Evolutionary conservation across 2,329 filamentous ascomycete genomes (phyloP), one percentile per base, ranked within the genome.

Genomic region (Fusarium denticulatum): DNA sequence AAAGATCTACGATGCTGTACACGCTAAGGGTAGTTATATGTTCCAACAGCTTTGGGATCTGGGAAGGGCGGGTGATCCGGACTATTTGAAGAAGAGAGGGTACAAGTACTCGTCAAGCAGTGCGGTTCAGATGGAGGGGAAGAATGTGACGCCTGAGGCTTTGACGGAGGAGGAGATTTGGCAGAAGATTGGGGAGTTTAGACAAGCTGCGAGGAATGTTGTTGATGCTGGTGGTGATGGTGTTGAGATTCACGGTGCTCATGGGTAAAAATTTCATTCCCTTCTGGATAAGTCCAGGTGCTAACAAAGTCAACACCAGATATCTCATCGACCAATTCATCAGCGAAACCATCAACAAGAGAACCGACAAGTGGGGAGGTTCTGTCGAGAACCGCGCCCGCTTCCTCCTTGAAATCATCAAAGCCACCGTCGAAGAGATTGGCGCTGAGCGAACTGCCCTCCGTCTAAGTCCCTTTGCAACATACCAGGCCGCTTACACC

Each of bases 151-250:
- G 0, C 76, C 75, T 0, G 64, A 72, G 22, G 46, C 69, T 5
- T 28, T 95, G 87, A 92, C 88, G 0, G 85, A 89, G 57, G 83
- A 87, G 3, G 92, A 94, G 24, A 95, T 95, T 62, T 84, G 88
- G 74, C 79, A 86, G 7, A 86, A 91, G 69, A 92, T 94, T 80
- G 80, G 78, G 1, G 89, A 90, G 0, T 94, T 88, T 79, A 87
- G 86, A 4, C 85, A 84, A 0, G 87, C 88, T 2, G 85, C 87
- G 2, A 85, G 86, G 67, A 85, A 89, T 34, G 88, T 92, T 0
- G 79, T 94, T 7, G 80, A 89, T 20, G 86, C 87, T 24, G 93
- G 93, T 0, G 91, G 92, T 47, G 93, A 96, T 77, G 91, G 90
- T 14, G 89, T 94, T 62, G 92, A 94, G 76, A 81, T 86, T 5